Percentiles rank a stretch among this genome's conserved stretches.
These are phyloP conservation scores for Aspergillus diversus DNA, from an alignment of 495 filamentous ascomycete genomes.

Conservation along the genomic window DNA sequence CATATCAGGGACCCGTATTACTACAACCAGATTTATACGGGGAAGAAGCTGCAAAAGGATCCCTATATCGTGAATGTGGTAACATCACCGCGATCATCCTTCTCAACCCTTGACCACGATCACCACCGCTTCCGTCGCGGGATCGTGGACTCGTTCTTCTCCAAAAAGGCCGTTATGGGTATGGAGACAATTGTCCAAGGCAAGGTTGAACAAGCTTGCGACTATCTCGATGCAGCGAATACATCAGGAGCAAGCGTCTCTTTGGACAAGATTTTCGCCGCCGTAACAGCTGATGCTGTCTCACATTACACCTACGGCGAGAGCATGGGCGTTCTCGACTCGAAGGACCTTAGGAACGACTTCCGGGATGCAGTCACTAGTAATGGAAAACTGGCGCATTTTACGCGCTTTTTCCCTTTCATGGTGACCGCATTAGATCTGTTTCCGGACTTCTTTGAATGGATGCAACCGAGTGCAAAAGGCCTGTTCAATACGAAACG, in stretches of 20 bases:
- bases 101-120: slow-evolving; percentile 19
- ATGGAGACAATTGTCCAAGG: slow-evolving; percentile 21
- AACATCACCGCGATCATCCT: slow-evolving; percentile 19
- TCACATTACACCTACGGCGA: background rate
- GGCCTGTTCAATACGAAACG: too few species aligned
- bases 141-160: slow-evolving; percentile 31
- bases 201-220: background rate
- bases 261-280: background rate
- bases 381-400: background rate
- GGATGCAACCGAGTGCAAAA: too few species aligned
- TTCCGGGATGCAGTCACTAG: background rate
- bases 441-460: too few species aligned
- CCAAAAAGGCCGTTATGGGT: slow-evolving; percentile 22
- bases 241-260: background rate
- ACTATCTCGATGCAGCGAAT: background rate
- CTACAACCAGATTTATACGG: slow-evolving; percentile 38
- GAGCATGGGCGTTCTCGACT: background rate
- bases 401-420: too few species aligned
- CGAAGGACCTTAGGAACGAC: background rate
- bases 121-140: slow-evolving; percentile 30
- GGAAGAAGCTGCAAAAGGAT: slow-evolving; percentile 32
- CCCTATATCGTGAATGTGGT: slow-evolving; percentile 13
- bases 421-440: too few species aligned
- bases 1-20: slow-evolving; percentile 41
- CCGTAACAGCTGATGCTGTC: background rate